A percentile compares a stretch with the other conserved stretches of the same genome.
Conservation (phyloP, 192 early-diverging fungal genomes). For the Dissophora ornata region DNA sequence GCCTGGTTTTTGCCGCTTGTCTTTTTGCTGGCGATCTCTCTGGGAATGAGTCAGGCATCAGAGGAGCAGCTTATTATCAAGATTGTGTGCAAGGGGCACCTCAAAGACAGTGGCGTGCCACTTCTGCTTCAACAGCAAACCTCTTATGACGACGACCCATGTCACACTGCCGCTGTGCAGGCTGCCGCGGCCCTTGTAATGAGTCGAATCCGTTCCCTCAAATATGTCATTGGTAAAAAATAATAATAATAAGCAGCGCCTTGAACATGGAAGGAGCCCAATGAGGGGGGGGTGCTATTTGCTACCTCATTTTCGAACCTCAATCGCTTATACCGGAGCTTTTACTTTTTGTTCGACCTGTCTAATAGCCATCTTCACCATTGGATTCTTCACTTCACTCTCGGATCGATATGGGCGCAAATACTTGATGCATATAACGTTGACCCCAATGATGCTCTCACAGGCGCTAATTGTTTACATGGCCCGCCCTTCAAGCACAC, state of each 20-base stretch:
- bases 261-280: neutral
- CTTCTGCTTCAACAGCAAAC: too few species aligned
- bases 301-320: too few species aligned
- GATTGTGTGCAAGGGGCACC: conserved; percentile 37
- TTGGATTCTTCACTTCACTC: conserved; percentile 29
- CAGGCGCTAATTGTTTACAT: conserved; percentile 35
- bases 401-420: conserved; percentile 39
- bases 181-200: conserved; percentile 20
- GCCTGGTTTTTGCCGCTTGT: conserved; percentile 32
- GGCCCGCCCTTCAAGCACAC: conserved; percentile 20
- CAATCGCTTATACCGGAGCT: too few species aligned
- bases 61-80: conserved; percentile 34
- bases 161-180: conserved; percentile 6
- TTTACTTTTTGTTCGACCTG: too few species aligned
- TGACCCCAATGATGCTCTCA: conserved; percentile 15
- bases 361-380: conserved; percentile 38
- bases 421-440: conserved; percentile 18
- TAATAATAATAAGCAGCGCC: neutral
- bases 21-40: conserved; percentile 20
- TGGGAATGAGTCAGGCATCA: conserved; percentile 20
- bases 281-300: too few species aligned
- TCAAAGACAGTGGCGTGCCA: neutral
- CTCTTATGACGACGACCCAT: conserved; percentile 8
- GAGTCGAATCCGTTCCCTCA: conserved; percentile 24
- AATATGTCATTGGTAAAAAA: conserved; percentile 36